Conservation (phyloP, 208 protist genomes). For the Phytomonas sp. region DNA sequence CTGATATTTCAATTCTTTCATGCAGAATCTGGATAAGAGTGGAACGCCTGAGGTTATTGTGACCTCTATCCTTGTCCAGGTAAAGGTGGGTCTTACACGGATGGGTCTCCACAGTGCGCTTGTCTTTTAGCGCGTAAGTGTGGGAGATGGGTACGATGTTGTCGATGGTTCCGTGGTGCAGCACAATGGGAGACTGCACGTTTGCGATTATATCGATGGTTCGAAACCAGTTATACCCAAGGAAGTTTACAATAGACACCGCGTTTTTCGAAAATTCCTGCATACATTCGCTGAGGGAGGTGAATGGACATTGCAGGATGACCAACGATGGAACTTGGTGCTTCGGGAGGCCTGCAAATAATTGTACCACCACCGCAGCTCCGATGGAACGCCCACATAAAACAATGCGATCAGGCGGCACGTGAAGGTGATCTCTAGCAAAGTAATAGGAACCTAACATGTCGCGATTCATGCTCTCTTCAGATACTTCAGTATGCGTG, state of each 20-base stretch:
- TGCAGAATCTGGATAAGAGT: constrained; percentile 36
- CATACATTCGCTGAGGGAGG: constrained; percentile 66
- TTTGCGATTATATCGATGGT: constrained; percentile 72
- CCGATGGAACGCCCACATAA: constrained; percentile 80
- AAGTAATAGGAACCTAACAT: constrained; percentile 64
- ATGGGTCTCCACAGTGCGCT: constrained; percentile 28
- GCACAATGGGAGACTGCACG: constrained; percentile 64
- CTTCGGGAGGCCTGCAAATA: constrained; percentile 33
- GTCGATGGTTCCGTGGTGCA: constrained; percentile 79
- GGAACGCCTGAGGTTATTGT: constrained; percentile 67
- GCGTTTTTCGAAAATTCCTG: constrained; percentile 51
- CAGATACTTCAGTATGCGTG: constrained; percentile 33
- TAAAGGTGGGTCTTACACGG: constrained; percentile 56
- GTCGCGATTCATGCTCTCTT: constrained; percentile 53
- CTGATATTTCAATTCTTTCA: constrained; percentile 32
- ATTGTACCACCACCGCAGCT: constrained; percentile 36
- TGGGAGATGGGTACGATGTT: constrained; percentile 63
- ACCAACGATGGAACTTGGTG: constrained; percentile 39
- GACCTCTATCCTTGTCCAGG: constrained; percentile 44
- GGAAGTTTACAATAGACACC: constrained; percentile 54
- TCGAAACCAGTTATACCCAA: constrained; percentile 77
- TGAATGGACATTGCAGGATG: constrained; percentile 70
- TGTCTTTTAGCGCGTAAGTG: constrained; percentile 41
- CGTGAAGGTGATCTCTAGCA: constrained; percentile 31
- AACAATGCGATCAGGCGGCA: constrained; percentile 51